Base-by-base conservation (phyloP, 179 eudicot species). In the Corrigiola litoralis region DNA sequence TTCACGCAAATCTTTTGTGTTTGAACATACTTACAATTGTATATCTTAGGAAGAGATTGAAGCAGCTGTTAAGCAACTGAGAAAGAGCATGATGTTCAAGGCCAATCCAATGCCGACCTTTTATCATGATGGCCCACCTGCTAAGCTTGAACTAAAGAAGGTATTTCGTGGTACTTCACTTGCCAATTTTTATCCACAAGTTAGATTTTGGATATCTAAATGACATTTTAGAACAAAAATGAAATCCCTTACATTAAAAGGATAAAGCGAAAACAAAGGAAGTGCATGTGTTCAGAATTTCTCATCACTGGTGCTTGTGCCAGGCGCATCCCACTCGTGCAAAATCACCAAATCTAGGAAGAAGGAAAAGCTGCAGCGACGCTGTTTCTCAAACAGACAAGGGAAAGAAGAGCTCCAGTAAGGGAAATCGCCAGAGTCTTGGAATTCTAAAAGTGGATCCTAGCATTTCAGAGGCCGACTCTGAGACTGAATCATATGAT, bases 71-170 rank as follows among this genome's bases (percentile, higher is more conserved):
- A 91, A 85, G 81, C 87, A 84, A 76, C 81, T 86, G 53, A 79
- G 97, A 58, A 88, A 77, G 78, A 82, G 79, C 64, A 61, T 91
- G 75, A 68, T 57, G 77, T 91, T 91, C 65, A 91, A 91, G 78
- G 96, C 96, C 53, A 89, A 61, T 68, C 97, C 97, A 20, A 86
- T 91, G 97, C 97, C 97, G 21, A 91, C 87, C 71, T 89, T 86
- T 80, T 88, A 91, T 72, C 88, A 84, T 28, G 97, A 91, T 16
- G 97, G 91, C 23, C 94, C 91, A 4, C 94, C 97, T 38, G 82
- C 94, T 11, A 88, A 80, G 78, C 67, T 68, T 77, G 97, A 89
- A 57, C 67, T 84, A 42, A 91, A 86, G 68, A 91, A 88, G 97
- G 97, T 89, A 72, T 41, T 6, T 52, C 47, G 29, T 37, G 4